Base-by-base conservation (phyloP, 2,329 filamentous ascomycete genomes). In the Stylonectria norvegica region DNA sequence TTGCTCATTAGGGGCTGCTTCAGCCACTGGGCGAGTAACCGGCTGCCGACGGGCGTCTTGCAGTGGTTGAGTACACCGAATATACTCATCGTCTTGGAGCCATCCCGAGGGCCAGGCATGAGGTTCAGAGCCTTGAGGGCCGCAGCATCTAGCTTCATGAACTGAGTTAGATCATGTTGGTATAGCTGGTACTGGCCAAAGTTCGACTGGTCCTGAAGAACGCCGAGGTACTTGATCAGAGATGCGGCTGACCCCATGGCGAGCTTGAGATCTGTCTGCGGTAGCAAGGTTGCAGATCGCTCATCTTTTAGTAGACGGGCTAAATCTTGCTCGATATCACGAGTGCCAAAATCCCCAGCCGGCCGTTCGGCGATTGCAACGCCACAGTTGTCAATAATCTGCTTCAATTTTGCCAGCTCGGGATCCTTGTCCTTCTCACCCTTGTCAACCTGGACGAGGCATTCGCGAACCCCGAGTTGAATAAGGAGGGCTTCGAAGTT, bases 161-260 rank as follows among this genome's bases (percentile, higher is more conserved):
- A 98, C 57, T 98, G 90, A 2, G 90, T 85, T 31, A 98, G 70
- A 60, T 98, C 93, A 64, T 98, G 93, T 65, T 98, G 93, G 60
- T 97, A 98, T 12, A 98, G 78, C 63, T 91, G 88, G 60, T 94
- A 98, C 60, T 98, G 91, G 3, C 94, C 93, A 63, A 96, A 97
- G 65, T 98, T 98, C 40, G 87, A 89, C 1, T 87, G 72, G 61
- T 98, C 93, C 20, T 93, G 87, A 66, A 98, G 78, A 23, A 94
- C 83, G 23, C 86, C 85, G 3, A 98, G 78, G 55, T 98, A 98
- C 62, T 91, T 95, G 70, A 98, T 95, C 53, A 98, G 69, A 6
- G 91, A 88, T 5, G 93, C 85, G 1, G 93, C 90, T 20, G 93
- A 88, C 11, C 90, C 89, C 90, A 98, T 97, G 3, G 93, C 93